These are phyloP conservation scores for Aureobasidium melanogenum DNA, from an alignment of 2,329 filamentous ascomycete genomes.

Conservation along the genomic window DNA sequence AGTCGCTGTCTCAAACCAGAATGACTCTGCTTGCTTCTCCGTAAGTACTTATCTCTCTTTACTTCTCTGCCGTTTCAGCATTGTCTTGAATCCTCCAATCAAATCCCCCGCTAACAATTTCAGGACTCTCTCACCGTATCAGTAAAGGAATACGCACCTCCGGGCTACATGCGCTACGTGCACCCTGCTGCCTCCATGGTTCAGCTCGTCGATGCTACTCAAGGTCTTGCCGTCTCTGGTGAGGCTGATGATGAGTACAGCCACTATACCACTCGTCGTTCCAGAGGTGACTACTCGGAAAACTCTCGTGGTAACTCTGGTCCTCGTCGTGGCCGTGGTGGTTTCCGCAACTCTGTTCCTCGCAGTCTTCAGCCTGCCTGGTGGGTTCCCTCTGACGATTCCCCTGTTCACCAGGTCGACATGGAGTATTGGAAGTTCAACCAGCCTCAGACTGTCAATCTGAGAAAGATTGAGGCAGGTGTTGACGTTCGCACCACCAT, in stretches of 20 bases:
- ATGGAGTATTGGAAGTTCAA: constrained; percentile 13
- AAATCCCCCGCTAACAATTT: not conserved
- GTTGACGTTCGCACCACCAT: constrained; percentile 46
- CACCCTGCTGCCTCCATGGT: not conserved
- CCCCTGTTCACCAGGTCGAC: not conserved
- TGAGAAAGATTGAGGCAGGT: constrained; percentile 32
- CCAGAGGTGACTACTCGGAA: not conserved
- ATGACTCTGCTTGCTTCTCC: not conserved
- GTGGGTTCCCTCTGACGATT: not conserved
- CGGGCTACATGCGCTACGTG: not conserved
- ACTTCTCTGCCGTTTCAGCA: not conserved
- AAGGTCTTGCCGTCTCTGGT: not conserved
- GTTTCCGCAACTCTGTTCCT: not conserved
- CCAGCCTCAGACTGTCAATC: constrained; percentile 31
- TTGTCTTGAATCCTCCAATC: no score
- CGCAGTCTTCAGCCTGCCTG: not conserved
- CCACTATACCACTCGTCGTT: not conserved
- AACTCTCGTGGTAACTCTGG: not conserved
- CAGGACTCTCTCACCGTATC: constrained; percentile 1
- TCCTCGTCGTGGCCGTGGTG: not conserved
- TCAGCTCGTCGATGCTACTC: not conserved
- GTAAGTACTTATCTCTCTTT: not conserved
- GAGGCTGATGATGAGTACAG: not conserved
- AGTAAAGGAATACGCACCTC: not conserved
- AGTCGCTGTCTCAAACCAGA: not conserved